Evolutionary conservation across 140 eudicot species (phyloP).

Genomic region (Flaveria floridana): DNA sequence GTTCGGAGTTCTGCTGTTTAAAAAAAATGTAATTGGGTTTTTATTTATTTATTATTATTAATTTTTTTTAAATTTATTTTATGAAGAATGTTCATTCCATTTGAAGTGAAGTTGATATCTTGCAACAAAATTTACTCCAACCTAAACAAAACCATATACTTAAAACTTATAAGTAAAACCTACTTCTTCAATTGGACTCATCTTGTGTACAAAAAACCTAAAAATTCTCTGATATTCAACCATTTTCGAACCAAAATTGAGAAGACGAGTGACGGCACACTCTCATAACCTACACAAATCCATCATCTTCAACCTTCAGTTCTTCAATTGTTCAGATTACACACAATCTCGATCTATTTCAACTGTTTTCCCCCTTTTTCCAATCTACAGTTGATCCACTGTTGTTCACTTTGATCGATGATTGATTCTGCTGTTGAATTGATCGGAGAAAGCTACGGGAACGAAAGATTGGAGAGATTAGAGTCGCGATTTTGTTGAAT

Average conservation of each 20-base stretch:
- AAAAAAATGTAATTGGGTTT: no score
- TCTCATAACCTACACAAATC: slow-evolving; percentile 20
- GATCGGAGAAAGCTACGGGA: slow-evolving; percentile 1
- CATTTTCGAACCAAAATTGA: neutral
- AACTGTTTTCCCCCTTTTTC: slow-evolving; percentile 3
- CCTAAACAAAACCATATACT: no score
- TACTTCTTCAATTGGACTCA: neutral
- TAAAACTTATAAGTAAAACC: no score
- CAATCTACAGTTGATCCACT: slow-evolving; percentile 13
- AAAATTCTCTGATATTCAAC: neutral
- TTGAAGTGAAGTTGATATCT: no score
- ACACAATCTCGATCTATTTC: slow-evolving; percentile 5
- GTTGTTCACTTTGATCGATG: slow-evolving; percentile 17
- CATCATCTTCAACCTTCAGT: slow-evolving; percentile 1
- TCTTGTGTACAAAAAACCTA: neutral
- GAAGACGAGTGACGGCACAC: slow-evolving; percentile 36
- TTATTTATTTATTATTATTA: no score
- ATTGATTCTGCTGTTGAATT: slow-evolving; percentile 24
- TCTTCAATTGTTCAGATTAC: slow-evolving; percentile 28
- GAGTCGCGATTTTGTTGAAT: slow-evolving; percentile 21
- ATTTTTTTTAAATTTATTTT: no score
- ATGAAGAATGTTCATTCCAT: no score
- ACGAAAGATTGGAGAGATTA: neutral
- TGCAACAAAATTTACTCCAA: no score
- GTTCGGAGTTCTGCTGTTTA: no score